These are phyloP conservation scores for Diaporthe capsici DNA, from an alignment of 2,329 filamentous ascomycete genomes.

Conservation along the genomic window DNA sequence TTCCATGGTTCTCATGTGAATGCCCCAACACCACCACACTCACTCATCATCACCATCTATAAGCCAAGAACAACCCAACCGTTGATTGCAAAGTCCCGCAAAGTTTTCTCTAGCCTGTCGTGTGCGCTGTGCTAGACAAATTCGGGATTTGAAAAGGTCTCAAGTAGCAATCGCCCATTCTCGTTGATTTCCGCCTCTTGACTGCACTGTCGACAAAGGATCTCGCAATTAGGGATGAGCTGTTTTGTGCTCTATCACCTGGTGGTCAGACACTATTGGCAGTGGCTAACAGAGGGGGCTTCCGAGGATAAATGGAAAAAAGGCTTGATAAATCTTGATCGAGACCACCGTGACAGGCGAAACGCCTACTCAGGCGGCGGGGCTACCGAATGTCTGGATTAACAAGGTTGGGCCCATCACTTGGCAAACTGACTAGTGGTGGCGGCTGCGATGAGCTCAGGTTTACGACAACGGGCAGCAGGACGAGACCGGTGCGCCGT, in stretches of 20 bases:
- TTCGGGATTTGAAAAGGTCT: background rate
- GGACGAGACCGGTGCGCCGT: constrained; percentile 24
- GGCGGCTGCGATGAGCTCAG: constrained; percentile 5
- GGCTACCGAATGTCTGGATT: background rate
- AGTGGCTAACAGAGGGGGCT: background rate
- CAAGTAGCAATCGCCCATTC: background rate
- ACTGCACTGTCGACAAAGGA: background rate
- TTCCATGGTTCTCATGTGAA: background rate
- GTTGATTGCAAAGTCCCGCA: background rate
- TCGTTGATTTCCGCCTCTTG: background rate
- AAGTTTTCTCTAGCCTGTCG: background rate
- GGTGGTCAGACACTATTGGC: background rate
- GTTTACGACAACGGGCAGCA: constrained; percentile 1
- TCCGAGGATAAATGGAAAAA: background rate
- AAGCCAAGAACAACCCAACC: background rate
- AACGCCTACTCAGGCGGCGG: background rate
- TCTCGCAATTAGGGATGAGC: background rate
- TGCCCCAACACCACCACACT: background rate
- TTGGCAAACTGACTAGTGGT: constrained; percentile 13
- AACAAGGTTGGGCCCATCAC: background rate
- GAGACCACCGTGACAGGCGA: background rate
- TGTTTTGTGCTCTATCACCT: background rate
- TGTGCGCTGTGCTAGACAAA: background rate
- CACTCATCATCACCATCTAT: background rate
- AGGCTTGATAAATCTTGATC: background rate